phyloP scores from a whole-genome alignment of 1,139 yeast species.

The Candida sanyaensis region DNA sequence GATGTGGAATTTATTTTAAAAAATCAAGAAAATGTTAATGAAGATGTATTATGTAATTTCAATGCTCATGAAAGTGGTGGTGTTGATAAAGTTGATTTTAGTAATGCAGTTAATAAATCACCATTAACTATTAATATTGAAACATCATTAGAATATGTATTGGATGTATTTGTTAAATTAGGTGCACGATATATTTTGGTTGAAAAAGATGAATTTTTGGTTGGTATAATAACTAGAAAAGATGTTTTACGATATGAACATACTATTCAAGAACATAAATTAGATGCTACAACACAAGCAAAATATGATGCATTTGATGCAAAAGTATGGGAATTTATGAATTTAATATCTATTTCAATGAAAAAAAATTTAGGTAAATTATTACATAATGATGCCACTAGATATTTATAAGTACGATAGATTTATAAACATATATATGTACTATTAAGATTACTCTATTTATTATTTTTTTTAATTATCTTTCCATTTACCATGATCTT shows the following conservation, averaged over 20 bases:
- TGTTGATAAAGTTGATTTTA: slow-evolving; percentile 32
- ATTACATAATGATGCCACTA: slow-evolving; percentile 31
- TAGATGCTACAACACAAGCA: slow-evolving; percentile 9
- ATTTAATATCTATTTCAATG: slow-evolving; percentile 20
- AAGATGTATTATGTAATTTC: slow-evolving; percentile 23
- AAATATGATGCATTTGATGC: slow-evolving; percentile 30
- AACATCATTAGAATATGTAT: slow-evolving; percentile 61
- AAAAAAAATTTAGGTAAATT: slow-evolving; percentile 31
- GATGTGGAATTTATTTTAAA: slow-evolving; percentile 30
- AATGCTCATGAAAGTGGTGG: slow-evolving; percentile 10
- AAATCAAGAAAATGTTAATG: slow-evolving; percentile 17
- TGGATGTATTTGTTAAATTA: slow-evolving; percentile 71
- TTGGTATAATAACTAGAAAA: slow-evolving; percentile 67
- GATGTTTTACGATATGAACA: slow-evolving; percentile 62
- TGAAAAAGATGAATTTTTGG: slow-evolving; percentile 51
- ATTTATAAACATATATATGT: slow-evolving; percentile 2
- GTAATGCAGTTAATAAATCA: slow-evolving; percentile 51
- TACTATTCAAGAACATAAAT: slow-evolving; percentile 23
- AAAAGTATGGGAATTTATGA: slow-evolving; percentile 40
- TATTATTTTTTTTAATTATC: slow-evolving; percentile 42
- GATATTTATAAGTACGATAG: slow-evolving; percentile 17
- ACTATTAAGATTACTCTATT: background rate
- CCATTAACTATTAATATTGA: slow-evolving; percentile 62
- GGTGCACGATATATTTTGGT: slow-evolving; percentile 81
- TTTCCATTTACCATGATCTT: slow-evolving; percentile 81